phyloP scores from a whole-genome alignment of 1,139 yeast genomes.

The Lodderomyces metapsilosis region DNA sequence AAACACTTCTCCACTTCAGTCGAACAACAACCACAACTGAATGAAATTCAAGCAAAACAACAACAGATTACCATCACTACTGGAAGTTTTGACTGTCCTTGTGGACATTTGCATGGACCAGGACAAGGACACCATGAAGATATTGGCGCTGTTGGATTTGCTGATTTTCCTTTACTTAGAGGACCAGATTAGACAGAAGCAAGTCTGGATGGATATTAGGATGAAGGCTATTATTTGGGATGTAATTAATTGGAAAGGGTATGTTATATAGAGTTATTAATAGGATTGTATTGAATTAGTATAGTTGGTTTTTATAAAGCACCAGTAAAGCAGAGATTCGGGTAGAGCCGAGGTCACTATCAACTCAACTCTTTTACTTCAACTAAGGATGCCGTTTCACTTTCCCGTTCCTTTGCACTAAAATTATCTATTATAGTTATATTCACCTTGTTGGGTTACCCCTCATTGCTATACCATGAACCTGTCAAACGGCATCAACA shows the following conservation, averaged over 20 bases:
- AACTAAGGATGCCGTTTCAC: too few relatives aligned
- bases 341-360: too few relatives aligned
- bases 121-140: conserved; percentile 31
- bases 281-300: too few relatives aligned
- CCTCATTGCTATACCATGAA: too few relatives aligned
- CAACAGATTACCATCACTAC: conserved; percentile 6
- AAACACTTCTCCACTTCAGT: background rate
- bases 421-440: too few relatives aligned
- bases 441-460: too few relatives aligned
- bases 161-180: conserved; percentile 25
- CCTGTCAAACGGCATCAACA: too few relatives aligned
- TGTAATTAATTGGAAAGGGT: background rate
- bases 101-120: conserved; percentile 39
- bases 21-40: background rate
- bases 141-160: conserved; percentile 30
- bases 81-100: conserved; percentile 23
- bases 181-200: conserved; percentile 32
- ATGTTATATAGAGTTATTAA: too few relatives aligned
- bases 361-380: too few relatives aligned
- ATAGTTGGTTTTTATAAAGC: too few relatives aligned
- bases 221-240: background rate
- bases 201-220: background rate
- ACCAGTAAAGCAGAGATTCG: too few relatives aligned
- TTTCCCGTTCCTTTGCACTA: too few relatives aligned
- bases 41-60: conserved; percentile 1